These are phyloP conservation scores for Carex scoparia DNA, from an alignment of 176 grass and related monocot genomes.

Conservation along the genomic window DNA sequence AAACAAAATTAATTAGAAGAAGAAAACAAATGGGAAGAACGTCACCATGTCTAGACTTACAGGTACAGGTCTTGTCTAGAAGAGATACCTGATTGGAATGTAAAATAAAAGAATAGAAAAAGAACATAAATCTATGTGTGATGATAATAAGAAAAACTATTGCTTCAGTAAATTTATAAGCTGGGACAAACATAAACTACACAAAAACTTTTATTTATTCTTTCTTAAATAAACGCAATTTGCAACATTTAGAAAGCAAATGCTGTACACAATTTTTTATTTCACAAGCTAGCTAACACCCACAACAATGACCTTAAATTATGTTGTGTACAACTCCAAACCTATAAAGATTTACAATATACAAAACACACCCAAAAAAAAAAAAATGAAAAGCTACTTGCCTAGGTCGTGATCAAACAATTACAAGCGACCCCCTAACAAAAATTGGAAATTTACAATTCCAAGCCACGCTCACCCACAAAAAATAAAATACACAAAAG, in stretches of 20 bases:
- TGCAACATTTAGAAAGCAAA: constrained; percentile 1
- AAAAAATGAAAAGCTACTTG: background rate
- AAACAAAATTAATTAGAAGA: background rate
- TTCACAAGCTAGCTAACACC: background rate
- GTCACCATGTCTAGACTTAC: background rate
- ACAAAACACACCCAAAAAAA: background rate
- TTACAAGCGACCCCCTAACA: constrained; percentile 16
- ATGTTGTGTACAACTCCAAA: background rate
- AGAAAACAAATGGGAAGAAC: background rate
- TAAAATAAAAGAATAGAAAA: background rate
- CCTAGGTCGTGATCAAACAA: background rate
- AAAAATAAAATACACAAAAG: constrained; percentile 5
- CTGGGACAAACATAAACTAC: background rate
- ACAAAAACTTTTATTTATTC: background rate
- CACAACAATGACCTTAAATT: background rate
- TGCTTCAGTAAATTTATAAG: background rate
- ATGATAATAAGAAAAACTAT: background rate
- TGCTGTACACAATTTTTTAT: background rate
- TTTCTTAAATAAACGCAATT: background rate
- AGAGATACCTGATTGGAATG: background rate
- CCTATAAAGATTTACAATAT: constrained; percentile 18
- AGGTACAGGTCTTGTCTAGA: background rate
- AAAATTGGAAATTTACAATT: constrained; percentile 25
- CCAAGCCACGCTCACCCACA: background rate
- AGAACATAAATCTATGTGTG: background rate